Conservation (phyloP, 139 green algal species). For the Mesotaenium endlicherianum region DNA sequence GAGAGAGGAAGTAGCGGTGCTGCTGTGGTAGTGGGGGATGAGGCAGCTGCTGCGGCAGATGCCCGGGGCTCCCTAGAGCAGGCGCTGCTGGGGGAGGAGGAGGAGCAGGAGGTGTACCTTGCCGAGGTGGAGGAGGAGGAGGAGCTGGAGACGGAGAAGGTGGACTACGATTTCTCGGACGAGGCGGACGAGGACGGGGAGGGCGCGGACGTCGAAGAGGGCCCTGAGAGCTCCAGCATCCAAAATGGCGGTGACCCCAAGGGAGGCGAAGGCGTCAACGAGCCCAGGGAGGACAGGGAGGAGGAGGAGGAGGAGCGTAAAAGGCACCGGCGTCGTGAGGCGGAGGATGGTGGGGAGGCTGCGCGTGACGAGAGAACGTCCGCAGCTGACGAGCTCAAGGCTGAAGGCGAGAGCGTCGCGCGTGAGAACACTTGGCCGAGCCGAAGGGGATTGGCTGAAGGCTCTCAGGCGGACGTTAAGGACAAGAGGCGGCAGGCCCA, state of each 20-base stretch:
- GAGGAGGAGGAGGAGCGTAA: no score
- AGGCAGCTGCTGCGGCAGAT: background rate
- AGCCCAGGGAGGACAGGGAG: no score
- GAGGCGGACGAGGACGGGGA: background rate
- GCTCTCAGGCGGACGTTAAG: background rate
- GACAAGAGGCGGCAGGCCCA: background rate
- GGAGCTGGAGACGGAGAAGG: background rate
- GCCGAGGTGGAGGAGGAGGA: background rate
- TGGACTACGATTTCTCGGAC: constrained; percentile 3
- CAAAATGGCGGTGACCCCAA: background rate
- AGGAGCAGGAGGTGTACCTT: background rate
- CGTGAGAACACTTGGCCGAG: no score
- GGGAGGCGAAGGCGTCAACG: no score
- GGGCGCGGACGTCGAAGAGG: background rate
- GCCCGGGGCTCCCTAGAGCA: background rate
- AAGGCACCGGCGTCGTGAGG: no score
- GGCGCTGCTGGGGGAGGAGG: background rate
- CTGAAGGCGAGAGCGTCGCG: background rate
- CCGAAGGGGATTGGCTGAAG: no score
- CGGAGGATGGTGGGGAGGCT: background rate
- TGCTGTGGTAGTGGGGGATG: background rate
- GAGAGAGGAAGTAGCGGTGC: background rate
- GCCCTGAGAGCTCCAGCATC: no score
- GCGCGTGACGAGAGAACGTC: background rate
- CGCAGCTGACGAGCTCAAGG: background rate